Conservation (phyloP, 164 flowering plant genomes). For the Berberis vulgaris region DNA sequence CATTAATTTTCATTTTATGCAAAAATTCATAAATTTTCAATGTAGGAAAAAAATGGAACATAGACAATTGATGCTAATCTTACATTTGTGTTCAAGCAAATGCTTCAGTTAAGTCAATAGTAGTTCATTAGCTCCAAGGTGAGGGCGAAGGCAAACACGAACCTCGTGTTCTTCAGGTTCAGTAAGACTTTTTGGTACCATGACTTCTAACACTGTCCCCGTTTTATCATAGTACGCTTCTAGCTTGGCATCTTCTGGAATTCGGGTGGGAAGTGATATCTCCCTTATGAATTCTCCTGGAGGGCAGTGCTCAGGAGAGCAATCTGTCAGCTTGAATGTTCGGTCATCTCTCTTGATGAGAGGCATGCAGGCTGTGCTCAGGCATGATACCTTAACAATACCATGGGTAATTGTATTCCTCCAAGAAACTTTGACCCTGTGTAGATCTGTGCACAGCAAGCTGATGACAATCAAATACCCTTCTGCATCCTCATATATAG, state of each 20-base stretch:
- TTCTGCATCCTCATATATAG: no score
- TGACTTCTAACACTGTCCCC: constrained; percentile 14
- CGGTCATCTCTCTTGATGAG: no score
- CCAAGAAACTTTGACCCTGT: constrained; percentile 29
- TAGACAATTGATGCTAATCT: no score
- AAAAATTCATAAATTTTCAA: no score
- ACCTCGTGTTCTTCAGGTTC: constrained; percentile 58
- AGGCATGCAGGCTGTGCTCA: constrained; percentile 50
- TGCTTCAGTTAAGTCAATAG: no score
- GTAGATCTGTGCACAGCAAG: no score
- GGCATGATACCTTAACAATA: constrained; percentile 62
- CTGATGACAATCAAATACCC: no score
- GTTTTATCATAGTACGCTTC: constrained; percentile 78
- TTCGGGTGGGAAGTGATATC: constrained; percentile 66
- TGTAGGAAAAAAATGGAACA: no score
- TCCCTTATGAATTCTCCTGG: constrained; percentile 84
- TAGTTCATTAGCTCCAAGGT: no score
- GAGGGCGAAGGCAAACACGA: no score
- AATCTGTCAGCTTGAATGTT: constrained; percentile 43
- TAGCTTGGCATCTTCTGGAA: constrained; percentile 81
- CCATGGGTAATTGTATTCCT: constrained; percentile 72
- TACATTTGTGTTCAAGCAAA: no score
- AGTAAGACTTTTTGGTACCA: constrained; percentile 75
- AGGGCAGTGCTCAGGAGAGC: constrained; percentile 86
- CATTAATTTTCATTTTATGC: no score